phyloP scores from a whole-genome alignment of 768 basidiomycete species.

The Naganishia vaughanmartiniae region DNA sequence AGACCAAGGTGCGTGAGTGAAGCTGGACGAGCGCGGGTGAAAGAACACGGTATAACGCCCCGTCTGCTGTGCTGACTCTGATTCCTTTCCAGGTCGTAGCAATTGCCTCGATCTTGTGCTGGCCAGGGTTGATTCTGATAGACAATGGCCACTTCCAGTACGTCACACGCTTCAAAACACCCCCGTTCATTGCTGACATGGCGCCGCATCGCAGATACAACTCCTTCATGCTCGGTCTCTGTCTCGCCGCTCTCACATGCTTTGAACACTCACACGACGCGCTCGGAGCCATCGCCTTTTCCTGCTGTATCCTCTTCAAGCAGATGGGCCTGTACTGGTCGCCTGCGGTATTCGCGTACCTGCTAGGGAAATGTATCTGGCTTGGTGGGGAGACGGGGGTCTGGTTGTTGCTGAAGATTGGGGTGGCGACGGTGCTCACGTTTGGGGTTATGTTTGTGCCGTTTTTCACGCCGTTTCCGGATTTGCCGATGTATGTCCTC shows the following conservation, averaged over 20 bases:
- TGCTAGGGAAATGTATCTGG: conserved; percentile 83
- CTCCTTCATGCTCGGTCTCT: conserved; percentile 81
- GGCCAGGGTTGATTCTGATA: conserved; percentile 77
- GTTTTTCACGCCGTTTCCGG: conserved; percentile 60
- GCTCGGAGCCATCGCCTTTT: conserved; percentile 73
- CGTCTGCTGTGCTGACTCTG: neutral
- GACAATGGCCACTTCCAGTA: conserved; percentile 90
- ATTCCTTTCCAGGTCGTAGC: conserved; percentile 60
- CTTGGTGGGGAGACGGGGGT: conserved; percentile 71
- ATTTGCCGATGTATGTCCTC: conserved; percentile 64
- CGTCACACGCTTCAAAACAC: conserved; percentile 15
- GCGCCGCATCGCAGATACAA: conserved; percentile 59
- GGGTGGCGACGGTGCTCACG: conserved; percentile 61
- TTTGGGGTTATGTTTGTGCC: conserved; percentile 74
- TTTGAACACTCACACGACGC: conserved; percentile 70
- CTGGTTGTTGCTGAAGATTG: conserved; percentile 68
- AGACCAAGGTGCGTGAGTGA: conserved; percentile 65
- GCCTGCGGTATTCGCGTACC: conserved; percentile 84
- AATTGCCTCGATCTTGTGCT: conserved; percentile 69
- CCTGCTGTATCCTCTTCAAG: conserved; percentile 84
- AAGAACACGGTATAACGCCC: neutral
- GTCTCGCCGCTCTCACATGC: conserved; percentile 57
- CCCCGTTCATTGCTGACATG: conserved; percentile 29
- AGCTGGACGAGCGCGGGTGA: neutral
- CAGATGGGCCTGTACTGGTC: conserved; percentile 96